Base-by-base conservation (phyloP, 305 asterid species). In the Plantago coronopus region DNA sequence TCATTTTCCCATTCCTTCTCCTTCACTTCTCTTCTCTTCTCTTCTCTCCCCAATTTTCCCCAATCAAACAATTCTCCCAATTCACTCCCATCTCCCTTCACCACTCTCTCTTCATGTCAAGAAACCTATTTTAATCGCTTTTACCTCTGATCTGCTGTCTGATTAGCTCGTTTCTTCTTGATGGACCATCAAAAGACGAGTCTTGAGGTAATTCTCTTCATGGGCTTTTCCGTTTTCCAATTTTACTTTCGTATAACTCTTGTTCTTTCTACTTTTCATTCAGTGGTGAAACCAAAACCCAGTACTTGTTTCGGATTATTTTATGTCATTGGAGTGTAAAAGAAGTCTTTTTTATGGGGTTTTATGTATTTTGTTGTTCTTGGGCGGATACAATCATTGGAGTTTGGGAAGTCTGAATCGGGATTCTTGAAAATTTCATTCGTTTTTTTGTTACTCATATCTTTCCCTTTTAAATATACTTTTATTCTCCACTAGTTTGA, bases 101-200 rank as follows among this genome's bases (percentile, higher is more conserved):
- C 29, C 15, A 16, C 46, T 50, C 19, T 58, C 19, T 50, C 27
- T 70, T 34, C 54, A 7, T 56, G 19, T 40, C 25, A 44, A 47
- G 37, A 38, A 5, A 29, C 19, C 17, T 66, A 58, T 47, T 73
- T 57, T 65, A 58, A 31, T 62, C 61, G 31, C 63, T 62, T 10
- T 42, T 21, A 11, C 54, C 21, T 67, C 69, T 74, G 83, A 71
- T 78, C 83, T 48, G 75, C 46, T 49, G 16, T 48, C 54, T 1
- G 40, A 29, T 44, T 72, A 63, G 57, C 17, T 53, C 63, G 11
- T 15, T 22, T 31, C 38, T 67, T 31, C 40, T 56, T 27, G 44
- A 19, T 59, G 57, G 14, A 23, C 21, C 62, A 23, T 68, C 70
- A 48, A 44, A 50, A 62, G 57, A 54, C 18, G 44, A 34, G 61